These are phyloP conservation scores for Dioszegia aurantiaca DNA, from an alignment of 768 basidiomycete species.

Conservation along the genomic window DNA sequence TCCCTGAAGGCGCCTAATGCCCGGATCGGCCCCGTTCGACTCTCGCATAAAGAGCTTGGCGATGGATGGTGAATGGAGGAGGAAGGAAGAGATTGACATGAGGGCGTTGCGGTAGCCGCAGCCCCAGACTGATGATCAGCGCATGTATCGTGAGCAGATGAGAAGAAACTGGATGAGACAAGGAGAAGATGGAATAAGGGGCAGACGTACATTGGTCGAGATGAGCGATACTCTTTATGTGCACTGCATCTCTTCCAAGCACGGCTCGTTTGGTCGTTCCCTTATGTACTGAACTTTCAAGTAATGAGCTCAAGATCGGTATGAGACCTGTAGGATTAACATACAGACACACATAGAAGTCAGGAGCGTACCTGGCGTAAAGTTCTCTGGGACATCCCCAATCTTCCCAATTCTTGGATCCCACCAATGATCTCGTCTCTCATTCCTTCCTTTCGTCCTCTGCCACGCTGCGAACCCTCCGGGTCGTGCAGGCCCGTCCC, in stretches of 20 bases:
- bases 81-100: slow-evolving; percentile 42
- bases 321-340: too few species aligned
- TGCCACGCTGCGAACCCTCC: slow-evolving; percentile 37
- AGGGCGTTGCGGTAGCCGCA: slow-evolving; percentile 55
- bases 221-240: too few species aligned
- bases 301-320: slow-evolving; percentile 24
- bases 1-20: slow-evolving; percentile 69
- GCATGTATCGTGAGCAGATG: too few species aligned
- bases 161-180: too few species aligned
- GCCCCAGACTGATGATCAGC: slow-evolving; percentile 40
- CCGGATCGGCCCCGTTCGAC: slow-evolving; percentile 57
- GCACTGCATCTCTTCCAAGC: slow-evolving; percentile 32
- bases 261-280: slow-evolving; percentile 38
- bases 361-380: slow-evolving; percentile 38
- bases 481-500: slow-evolving; percentile 44
- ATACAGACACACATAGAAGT: neutral
- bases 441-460: slow-evolving; percentile 18
- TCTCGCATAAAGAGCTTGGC: slow-evolving; percentile 27
- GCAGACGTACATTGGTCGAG: too few species aligned
- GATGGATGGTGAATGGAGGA: slow-evolving; percentile 24
- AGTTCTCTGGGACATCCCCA: slow-evolving; percentile 35
- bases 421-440: slow-evolving; percentile 48
- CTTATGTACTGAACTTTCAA: slow-evolving; percentile 20
- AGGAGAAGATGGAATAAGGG: too few species aligned
- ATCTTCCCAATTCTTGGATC: slow-evolving; percentile 23